Conservation (phyloP, 345 rosid species). For the Murraya koenigii region DNA sequence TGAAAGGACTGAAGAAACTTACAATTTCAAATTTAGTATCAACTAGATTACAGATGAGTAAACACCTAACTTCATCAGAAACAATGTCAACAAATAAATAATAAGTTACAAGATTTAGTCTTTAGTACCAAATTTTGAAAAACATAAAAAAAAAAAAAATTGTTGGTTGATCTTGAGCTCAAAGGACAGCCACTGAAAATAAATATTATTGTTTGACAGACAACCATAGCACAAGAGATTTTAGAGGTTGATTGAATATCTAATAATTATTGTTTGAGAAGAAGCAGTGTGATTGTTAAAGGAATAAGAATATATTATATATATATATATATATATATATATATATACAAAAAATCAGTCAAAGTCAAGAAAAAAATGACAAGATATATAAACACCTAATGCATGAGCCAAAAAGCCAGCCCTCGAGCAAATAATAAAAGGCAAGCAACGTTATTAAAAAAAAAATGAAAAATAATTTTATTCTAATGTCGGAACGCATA, state of each 20-base stretch:
- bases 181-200: neutral
- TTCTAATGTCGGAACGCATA: neutral
- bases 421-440: neutral
- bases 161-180: neutral
- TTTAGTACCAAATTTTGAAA: neutral
- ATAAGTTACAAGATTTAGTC: neutral
- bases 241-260: neutral
- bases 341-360: neutral
- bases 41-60: neutral
- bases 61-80: neutral
- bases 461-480: no score
- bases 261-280: neutral
- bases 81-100: neutral
- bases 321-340: no score
- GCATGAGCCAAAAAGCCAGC: neutral
- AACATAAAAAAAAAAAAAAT: no score
- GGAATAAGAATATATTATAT: neutral
- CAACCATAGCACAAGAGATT: neutral
- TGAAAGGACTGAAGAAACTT: neutral
- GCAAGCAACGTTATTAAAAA: no score
- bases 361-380: neutral
- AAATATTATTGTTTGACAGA: neutral
- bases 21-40: neutral
- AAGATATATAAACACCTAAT: neutral
- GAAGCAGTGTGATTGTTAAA: neutral